Evolutionary conservation across 1,284 basidiomycete species (phyloP), one percentile per base, ranked within the genome.

Genomic region (Ustilago curta): DNA sequence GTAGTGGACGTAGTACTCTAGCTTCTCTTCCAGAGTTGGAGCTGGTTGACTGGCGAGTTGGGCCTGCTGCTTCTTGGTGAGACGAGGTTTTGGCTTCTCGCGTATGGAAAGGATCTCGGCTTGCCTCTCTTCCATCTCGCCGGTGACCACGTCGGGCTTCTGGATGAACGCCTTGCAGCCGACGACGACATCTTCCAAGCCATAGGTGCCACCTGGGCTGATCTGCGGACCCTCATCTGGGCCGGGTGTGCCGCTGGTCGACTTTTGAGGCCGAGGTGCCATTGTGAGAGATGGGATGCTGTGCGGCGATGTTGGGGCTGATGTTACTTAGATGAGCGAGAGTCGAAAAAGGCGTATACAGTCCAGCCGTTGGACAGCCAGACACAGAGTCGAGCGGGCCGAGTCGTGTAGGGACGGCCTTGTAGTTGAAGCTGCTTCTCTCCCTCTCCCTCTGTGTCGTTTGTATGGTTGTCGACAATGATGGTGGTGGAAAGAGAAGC

Each of bases 41-140:
- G 69, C 73, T 12, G 73, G 73, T 49, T 70, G 72, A 43, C 62
- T 61, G 14, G 60, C 67, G n/a, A 64, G 53, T 21, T 71, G 67
- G 9, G 67, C 70, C 42, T 76, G 72, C 64, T 76, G 70, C 59
- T 66, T 70, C 51, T 82, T 75, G 18, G 78, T 70, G 19, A 78
- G 54, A 16, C 78, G 67, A 48, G 78, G 74, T 51, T 81, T 76
- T 9, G 71, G 77, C 70, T 78, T 78, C 31, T 83, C 80, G 16
- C 83, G 77, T 29, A 81, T 79, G 6, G 82, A 82, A 7, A 84
- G 67, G 39, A 84, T 80, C 69, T 84, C 83, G 21, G 83, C 83
- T 48, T 73, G 62, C 23, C 83, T 72, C 55, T 84, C 73, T 60
- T 84, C 83, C 54, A 73, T 59, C 54, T 84, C 82, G n/a, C 77